Base-by-base conservation (phyloP, 768 basidiomycete genomes). In the Amanita molliuscula region DNA sequence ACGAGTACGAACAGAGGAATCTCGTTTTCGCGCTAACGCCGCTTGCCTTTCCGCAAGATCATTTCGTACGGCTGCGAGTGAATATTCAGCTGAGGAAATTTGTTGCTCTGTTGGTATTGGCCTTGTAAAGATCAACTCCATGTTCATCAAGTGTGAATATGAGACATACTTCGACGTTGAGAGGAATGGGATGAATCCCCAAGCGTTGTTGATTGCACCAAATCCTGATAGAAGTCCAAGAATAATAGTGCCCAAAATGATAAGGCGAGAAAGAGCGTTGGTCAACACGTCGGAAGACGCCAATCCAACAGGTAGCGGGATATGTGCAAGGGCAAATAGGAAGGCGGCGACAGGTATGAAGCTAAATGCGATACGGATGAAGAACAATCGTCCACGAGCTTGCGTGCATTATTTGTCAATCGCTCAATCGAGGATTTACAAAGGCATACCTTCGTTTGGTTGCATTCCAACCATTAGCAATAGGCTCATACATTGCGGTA, bases 151-250 rank as follows among this genome's bases (percentile, higher is more conserved):
- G 9, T 6, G n/a, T 15, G 23, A 15, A 10, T 16, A 10, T n/a
- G 8, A 34, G 33, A 21, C 62, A 38, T 59, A 66, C 61, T 55
- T 54, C 2, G 51, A 23, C 11, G 63, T 56, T 5, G 66, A 67
- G 15, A 70, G 55, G 33, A 67, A 60, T 0, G 79, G 79, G 10
- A 83, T 61, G 57, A 73, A 79, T 4, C 64, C 65, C 84, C 85
- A 86, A 0, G 79, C 75, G 41, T 76, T 81, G 54, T 74, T 79
- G 43, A 85, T 70, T 3, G 86, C 82, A 54, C 88, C 88, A 53
- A 88, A 84, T 0, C 89, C 89, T 0, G 88, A 88, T 4, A 92
- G 70, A 2, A 81, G 60, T 4, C 89, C 89, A n/a, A 92, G 79
- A 50, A 89, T 76, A 26, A 82, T 70, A 0, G 83, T 89, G 2